Evolutionary conservation across 768 basidiomycete genomes (phyloP).

Genomic region (Lactarius tabidus): DNA sequence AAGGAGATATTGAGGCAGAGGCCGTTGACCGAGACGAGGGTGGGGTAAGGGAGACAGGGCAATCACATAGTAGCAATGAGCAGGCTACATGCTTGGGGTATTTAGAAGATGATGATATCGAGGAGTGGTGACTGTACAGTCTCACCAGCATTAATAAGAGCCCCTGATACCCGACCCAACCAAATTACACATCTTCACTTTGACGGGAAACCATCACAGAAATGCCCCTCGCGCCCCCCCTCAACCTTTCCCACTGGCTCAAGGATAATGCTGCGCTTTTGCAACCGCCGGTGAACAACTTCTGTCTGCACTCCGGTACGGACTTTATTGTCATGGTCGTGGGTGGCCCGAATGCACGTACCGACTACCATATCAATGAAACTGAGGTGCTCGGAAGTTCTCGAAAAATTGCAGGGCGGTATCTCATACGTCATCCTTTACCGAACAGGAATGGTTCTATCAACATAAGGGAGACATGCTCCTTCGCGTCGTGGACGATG

Average conservation of each 20-base stretch:
- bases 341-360: slow-evolving; percentile 91
- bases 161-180: not conserved
- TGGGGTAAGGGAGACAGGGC: not conserved
- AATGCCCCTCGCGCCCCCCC: slow-evolving; percentile 75
- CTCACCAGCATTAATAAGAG: not conserved
- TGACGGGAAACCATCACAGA: slow-evolving; percentile 6
- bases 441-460: slow-evolving; percentile 89
- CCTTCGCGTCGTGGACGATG: slow-evolving; percentile 78
- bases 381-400: slow-evolving; percentile 59
- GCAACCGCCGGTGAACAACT: slow-evolving; percentile 92
- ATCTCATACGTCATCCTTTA: not conserved
- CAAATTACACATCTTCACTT: not conserved
- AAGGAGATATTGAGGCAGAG: slow-evolving; percentile 14
- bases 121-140: slow-evolving; percentile 14
- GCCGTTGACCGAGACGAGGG: slow-evolving; percentile 1
- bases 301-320: slow-evolving; percentile 71
- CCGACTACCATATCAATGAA: slow-evolving; percentile 94
- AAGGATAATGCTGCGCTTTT: slow-evolving; percentile 73
- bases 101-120: slow-evolving; percentile 25
- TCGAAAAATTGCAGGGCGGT: not conserved
- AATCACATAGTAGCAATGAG: not conserved
- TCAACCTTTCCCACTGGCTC: slow-evolving; percentile 92
- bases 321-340: slow-evolving; percentile 96
- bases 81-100: slow-evolving; percentile 6
- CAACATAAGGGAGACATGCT: slow-evolving; percentile 94